Evolutionary conservation across 179 eudicot species (phyloP).

Genomic region (Nepenthes alata): DNA sequence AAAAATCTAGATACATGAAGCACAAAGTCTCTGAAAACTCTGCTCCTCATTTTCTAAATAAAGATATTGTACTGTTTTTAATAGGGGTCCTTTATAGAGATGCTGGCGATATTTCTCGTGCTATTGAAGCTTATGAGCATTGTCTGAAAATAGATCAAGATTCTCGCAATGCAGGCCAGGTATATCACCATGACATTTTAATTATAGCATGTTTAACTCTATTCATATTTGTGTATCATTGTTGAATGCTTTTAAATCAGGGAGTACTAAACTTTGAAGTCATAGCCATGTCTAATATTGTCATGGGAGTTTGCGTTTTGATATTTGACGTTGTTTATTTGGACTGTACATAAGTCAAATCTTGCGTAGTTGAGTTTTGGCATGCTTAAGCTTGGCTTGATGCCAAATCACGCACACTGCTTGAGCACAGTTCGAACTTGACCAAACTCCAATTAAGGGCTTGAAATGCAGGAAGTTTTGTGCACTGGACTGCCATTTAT

Average conservation of each 20-base stretch:
- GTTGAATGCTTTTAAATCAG: not conserved
- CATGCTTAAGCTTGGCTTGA: too few relatives aligned
- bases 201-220: not conserved
- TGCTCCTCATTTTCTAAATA: not conserved
- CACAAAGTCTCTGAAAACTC: not conserved
- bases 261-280: not conserved
- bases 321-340: too few relatives aligned
- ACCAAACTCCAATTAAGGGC: too few relatives aligned
- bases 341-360: too few relatives aligned
- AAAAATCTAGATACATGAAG: not conserved
- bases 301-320: too few relatives aligned
- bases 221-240: not conserved
- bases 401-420: too few relatives aligned
- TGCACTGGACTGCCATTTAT: too few relatives aligned
- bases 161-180: constrained; percentile 99
- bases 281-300: too few relatives aligned
- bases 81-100: constrained; percentile 95
- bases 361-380: too few relatives aligned
- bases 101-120: constrained; percentile 84
- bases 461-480: too few relatives aligned
- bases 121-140: constrained; percentile 95
- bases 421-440: too few relatives aligned
- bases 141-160: constrained; percentile 98
- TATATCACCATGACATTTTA: constrained; percentile 6
- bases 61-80: not conserved